Evolutionary conservation across 2,329 filamentous ascomycete genomes (phyloP).

Genomic region (Camillea tinctor): DNA sequence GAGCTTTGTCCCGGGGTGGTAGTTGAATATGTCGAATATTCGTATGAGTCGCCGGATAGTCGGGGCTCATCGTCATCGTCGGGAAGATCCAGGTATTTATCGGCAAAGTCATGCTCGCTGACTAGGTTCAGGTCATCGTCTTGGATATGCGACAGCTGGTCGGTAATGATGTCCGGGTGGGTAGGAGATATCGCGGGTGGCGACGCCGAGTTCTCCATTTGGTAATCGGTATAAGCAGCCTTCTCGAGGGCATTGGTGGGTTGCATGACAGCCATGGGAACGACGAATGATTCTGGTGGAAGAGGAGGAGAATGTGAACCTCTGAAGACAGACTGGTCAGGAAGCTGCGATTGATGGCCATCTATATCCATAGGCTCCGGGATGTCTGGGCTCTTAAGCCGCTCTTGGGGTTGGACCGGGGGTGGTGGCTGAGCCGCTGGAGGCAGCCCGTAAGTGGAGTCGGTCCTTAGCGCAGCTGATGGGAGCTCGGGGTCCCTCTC

Average conservation of each 20-base stretch:
- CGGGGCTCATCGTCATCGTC: constrained; percentile 30
- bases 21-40: constrained; percentile 27
- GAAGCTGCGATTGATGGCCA: constrained; percentile 18
- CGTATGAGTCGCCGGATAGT: constrained; percentile 29
- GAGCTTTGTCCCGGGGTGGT: constrained; percentile 31
- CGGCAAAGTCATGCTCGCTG: constrained; percentile 17
- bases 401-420: constrained; percentile 25
- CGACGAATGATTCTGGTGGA: constrained; percentile 29
- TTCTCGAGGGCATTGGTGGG: constrained; percentile 33
- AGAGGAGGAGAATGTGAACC: constrained; percentile 31
- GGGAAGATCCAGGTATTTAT: constrained; percentile 30
- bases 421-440: constrained; percentile 29
- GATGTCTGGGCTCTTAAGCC: constrained; percentile 35
- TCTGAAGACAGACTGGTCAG: constrained; percentile 24
- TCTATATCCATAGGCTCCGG: constrained; percentile 35
- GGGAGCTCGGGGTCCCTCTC: constrained; percentile 29
- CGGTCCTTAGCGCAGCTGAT: constrained; percentile 26
- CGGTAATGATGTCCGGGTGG: constrained; percentile 24
- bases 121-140: constrained; percentile 15
- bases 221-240: constrained; percentile 33
- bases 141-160: constrained; percentile 18
- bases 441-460: constrained; percentile 31
- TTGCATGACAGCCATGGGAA: constrained; percentile 33
- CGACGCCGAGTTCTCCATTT: constrained; percentile 33
- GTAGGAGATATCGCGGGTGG: constrained; percentile 26